These are phyloP conservation scores for Funneliformis mosseae DNA, from an alignment of 192 early-diverging fungal species.

Conservation along the genomic window DNA sequence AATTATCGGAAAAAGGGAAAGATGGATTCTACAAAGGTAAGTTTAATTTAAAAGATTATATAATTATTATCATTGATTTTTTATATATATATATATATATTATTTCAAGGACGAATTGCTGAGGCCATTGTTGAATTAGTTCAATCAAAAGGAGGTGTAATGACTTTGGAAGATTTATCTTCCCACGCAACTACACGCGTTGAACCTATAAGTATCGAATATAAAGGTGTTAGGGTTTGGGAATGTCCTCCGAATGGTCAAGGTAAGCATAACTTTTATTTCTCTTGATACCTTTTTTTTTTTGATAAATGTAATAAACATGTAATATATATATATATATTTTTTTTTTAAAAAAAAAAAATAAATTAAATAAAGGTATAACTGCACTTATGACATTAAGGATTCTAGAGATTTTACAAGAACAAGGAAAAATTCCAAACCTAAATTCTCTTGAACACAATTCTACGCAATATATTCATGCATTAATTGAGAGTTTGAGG, in stretches of 20 bases:
- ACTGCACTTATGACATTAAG: slow-evolving; percentile 72
- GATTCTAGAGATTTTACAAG: slow-evolving; percentile 60
- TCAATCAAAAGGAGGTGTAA: slow-evolving; percentile 54
- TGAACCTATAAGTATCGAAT: slow-evolving; percentile 65
- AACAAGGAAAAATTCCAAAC: slow-evolving; percentile 36
- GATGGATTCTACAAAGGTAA: slow-evolving; percentile 63
- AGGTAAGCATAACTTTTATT: background rate
- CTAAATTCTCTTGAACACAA: slow-evolving; percentile 55
- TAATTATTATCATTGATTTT: background rate
- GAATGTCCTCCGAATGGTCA: slow-evolving; percentile 81
- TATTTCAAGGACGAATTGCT: slow-evolving; percentile 57
- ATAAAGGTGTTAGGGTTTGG: slow-evolving; percentile 58
- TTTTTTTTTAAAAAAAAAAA: background rate
- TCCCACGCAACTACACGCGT: slow-evolving; percentile 53
- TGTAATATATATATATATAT: background rate
- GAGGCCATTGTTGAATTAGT: slow-evolving; percentile 64
- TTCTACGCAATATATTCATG: slow-evolving; percentile 64
- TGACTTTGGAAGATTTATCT: slow-evolving; percentile 68
- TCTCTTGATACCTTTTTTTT: too few species aligned
- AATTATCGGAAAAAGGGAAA: slow-evolving; percentile 63
- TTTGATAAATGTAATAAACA: background rate
- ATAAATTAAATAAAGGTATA: slow-evolving; percentile 51
- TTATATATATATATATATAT: background rate
- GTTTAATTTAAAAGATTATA: background rate
- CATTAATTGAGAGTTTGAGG: slow-evolving; percentile 67